A percentile compares a stretch with the other conserved stretches of the same genome.
Evolutionary conservation across 169 alveolate genomes (phyloP).

Genomic region (Plasmodium chabaudi): DNA sequence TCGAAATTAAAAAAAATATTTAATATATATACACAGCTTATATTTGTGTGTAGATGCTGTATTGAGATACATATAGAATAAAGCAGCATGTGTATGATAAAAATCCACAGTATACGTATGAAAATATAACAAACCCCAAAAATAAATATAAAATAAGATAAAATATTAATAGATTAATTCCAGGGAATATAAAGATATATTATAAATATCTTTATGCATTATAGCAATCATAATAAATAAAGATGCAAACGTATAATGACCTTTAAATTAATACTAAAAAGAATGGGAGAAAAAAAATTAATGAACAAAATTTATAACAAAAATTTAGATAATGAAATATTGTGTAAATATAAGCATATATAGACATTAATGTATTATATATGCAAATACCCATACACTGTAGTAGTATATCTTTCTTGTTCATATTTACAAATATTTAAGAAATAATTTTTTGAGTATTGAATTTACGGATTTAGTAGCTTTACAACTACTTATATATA

Average conservation of each 20-base stretch:
- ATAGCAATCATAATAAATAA: slow-evolving; percentile 15
- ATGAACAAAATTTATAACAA: slow-evolving; percentile 66
- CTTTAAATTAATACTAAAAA: slow-evolving; percentile 54
- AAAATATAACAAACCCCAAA: neutral
- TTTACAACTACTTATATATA: neutral
- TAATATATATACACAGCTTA: neutral
- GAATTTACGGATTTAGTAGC: too few species aligned
- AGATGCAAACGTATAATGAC: neutral
- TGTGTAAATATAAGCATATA: neutral
- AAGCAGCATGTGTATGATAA: neutral
- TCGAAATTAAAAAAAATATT: slow-evolving; percentile 5
- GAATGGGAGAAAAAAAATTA: slow-evolving; percentile 15
- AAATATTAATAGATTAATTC: neutral
- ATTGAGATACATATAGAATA: neutral
- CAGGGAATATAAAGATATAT: neutral
- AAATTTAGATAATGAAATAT: slow-evolving; percentile 14
- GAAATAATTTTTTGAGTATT: neutral
- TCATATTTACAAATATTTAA: neutral
- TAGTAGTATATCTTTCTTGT: neutral
- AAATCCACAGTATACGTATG: neutral
- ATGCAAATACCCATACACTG: neutral
- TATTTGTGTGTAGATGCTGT: neutral
- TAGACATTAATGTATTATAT: neutral
- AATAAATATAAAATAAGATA: slow-evolving; percentile 1
- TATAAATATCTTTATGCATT: neutral